Conservation (phyloP, 225 moss, liverwort and hornwort genomes). For the Polytrichum commune region DNA sequence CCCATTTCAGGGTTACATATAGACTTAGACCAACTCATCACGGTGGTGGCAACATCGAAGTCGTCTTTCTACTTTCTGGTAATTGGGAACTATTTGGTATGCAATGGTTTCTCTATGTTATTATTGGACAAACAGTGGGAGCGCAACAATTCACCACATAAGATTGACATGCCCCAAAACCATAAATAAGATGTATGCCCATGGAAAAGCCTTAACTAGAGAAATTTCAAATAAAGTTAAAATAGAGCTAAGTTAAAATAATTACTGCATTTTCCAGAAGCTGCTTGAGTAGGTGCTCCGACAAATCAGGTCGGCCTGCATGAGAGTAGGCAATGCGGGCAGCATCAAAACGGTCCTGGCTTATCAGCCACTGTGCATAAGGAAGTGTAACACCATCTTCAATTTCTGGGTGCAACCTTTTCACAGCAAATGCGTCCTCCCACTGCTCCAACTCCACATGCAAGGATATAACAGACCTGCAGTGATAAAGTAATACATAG, state of each 20-base stretch:
- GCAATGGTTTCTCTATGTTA: no score
- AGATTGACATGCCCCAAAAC: no score
- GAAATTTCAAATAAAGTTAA: no score
- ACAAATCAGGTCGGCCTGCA: slow-evolving; percentile 74
- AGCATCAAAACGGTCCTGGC: slow-evolving; percentile 74
- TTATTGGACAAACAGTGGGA: no score
- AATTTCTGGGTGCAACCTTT: slow-evolving; percentile 73
- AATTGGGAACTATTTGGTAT: no score
- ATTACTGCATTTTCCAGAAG: slow-evolving; percentile 74
- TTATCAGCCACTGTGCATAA: slow-evolving; percentile 83
- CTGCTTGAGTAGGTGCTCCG: slow-evolving; percentile 60
- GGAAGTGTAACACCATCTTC: slow-evolving; percentile 71
- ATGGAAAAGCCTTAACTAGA: no score
- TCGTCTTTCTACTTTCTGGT: no score
- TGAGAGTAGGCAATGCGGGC: slow-evolving; percentile 67
- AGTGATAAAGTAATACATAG: background rate
- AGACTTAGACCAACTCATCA: no score
- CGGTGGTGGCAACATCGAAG: no score
- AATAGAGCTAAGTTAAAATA: background rate
- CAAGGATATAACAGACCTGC: slow-evolving; percentile 88
- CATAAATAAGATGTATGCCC: no score
- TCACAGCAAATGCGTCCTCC: slow-evolving; percentile 90
- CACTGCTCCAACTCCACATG: slow-evolving; percentile 96
- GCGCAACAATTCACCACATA: no score
- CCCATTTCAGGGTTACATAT: no score